A percentile compares a stretch with the other conserved stretches of the same genome.
Conservation (phyloP, 306 rosid species). For the Prinsepia uniflora region DNA sequence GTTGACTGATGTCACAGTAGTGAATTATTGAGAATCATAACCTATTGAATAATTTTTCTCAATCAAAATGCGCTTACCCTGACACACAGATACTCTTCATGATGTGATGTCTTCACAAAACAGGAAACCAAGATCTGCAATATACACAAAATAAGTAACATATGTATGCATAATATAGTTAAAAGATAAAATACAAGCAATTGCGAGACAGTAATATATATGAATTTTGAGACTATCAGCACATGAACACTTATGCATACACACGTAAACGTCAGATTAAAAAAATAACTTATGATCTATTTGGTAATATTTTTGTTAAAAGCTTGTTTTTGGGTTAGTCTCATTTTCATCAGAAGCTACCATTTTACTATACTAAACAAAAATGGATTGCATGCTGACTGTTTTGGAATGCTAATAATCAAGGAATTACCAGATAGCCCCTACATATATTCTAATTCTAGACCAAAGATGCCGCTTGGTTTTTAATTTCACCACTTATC, state of each 20-base stretch:
- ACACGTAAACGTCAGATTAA: neutral
- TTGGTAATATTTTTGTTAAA: neutral
- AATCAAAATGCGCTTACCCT: constrained; percentile 57
- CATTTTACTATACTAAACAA: neutral
- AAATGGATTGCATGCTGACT: neutral
- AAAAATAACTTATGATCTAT: neutral
- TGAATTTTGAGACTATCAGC: neutral
- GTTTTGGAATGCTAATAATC: neutral
- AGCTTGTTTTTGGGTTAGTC: neutral
- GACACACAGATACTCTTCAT: constrained; percentile 83
- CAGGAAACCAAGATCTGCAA: constrained; percentile 84
- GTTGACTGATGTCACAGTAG: too few relatives aligned
- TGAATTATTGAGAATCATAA: too few relatives aligned
- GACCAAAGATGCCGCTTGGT: constrained; percentile 1
- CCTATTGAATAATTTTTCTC: neutral
- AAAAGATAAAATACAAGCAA: neutral
- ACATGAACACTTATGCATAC: neutral
- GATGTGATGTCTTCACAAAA: constrained; percentile 91
- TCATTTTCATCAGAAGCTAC: neutral
- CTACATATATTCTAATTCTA: neutral
- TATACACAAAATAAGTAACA: constrained; percentile 16
- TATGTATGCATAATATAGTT: neutral
- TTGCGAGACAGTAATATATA: neutral
- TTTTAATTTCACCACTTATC: neutral
- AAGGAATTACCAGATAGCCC: neutral